phyloP scores from a whole-genome alignment of 2,329 filamentous ascomycete species.

The Aureobasidium pullulans region DNA sequence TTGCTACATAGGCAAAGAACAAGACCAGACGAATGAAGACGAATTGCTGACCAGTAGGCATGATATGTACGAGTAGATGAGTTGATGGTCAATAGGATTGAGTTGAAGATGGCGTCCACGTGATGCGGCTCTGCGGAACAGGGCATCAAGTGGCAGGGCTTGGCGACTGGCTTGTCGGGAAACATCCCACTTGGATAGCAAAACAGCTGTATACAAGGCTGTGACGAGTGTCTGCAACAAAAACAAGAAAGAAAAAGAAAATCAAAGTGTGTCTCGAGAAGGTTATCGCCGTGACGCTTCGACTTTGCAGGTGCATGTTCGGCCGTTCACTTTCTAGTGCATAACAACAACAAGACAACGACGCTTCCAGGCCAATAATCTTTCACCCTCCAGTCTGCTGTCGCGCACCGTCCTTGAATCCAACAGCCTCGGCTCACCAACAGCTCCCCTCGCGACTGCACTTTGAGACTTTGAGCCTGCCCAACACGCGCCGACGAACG shows the following conservation, averaged over 20 bases:
- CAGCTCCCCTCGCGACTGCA: background rate
- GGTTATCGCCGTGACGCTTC: background rate
- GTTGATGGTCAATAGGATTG: background rate
- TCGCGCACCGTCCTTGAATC: background rate
- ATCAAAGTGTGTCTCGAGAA: background rate
- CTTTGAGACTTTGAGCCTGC: background rate
- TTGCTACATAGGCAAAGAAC: background rate
- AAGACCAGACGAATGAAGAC: background rate
- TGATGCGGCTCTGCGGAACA: slow-evolving; percentile 9
- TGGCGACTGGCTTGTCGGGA: background rate
- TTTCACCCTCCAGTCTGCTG: background rate
- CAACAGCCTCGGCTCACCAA: background rate
- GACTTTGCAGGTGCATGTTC: background rate
- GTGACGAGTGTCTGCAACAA: background rate
- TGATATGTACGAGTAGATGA: background rate
- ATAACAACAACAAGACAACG: background rate
- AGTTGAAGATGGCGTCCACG: background rate
- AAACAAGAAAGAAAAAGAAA: background rate
- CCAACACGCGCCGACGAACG: background rate
- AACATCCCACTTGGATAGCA: slow-evolving; percentile 8
- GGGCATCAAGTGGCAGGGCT: background rate
- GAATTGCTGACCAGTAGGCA: background rate
- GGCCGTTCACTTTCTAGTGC: background rate
- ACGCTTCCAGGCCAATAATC: background rate
- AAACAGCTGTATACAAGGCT: slow-evolving; percentile 1